Evolutionary conservation across 1,284 basidiomycete genomes (phyloP).

Genomic region (Naganishia sp.): DNA sequence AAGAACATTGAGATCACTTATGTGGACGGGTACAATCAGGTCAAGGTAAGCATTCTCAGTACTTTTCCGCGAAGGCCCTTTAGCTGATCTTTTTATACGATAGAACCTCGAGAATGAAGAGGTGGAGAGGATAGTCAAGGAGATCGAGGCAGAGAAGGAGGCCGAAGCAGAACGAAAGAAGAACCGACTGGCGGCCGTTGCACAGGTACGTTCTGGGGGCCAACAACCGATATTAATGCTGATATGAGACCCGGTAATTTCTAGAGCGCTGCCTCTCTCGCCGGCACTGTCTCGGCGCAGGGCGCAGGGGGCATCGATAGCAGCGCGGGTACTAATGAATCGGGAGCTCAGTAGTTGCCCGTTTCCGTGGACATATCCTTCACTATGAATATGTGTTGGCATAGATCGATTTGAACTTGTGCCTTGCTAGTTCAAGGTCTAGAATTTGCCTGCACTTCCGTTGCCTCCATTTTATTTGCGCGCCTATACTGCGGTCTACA

Average conservation of each 20-base stretch:
- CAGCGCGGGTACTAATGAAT: slow-evolving; percentile 27
- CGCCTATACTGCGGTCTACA: too few relatives aligned
- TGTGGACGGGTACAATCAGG: slow-evolving; percentile 89
- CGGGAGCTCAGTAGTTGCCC: slow-evolving; percentile 25
- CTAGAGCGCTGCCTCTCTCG: slow-evolving; percentile 22
- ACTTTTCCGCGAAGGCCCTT: not conserved
- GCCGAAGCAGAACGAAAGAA: slow-evolving; percentile 88
- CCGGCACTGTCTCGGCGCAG: slow-evolving; percentile 9
- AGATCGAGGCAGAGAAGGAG: slow-evolving; percentile 94
- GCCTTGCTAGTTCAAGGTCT: not conserved
- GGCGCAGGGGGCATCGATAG: slow-evolving; percentile 22
- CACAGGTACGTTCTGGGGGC: slow-evolving; percentile 22
- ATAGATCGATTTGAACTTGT: not conserved
- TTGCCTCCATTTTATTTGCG: too few relatives aligned
- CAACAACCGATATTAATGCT: not conserved
- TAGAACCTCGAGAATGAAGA: slow-evolving; percentile 81
- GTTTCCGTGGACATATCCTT: not conserved
- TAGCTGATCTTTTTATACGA: not conserved
- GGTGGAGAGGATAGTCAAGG: slow-evolving; percentile 84
- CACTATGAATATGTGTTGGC: not conserved
- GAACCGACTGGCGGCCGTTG: slow-evolving; percentile 69
- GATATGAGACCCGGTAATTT: not conserved
- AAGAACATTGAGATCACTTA: slow-evolving; percentile 99
- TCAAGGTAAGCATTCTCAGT: slow-evolving; percentile 65
- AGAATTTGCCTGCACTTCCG: too few relatives aligned